These are phyloP conservation scores for Boechera stricta DNA, from an alignment of 345 rosid genomes.

Conservation along the genomic window DNA sequence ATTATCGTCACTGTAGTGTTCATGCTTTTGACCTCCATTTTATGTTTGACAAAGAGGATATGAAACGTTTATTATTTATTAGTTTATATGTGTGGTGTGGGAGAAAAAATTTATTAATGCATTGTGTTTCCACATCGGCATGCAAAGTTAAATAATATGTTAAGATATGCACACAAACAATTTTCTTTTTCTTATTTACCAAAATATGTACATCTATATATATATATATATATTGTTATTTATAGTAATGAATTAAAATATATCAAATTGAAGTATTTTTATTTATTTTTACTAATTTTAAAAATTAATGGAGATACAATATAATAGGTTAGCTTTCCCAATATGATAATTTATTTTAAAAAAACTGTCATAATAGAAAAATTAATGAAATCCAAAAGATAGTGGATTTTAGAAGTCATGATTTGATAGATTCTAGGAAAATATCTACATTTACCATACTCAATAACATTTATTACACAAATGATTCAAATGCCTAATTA, in stretches of 20 bases:
- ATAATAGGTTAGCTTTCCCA: not conserved
- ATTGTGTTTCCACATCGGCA: too few species aligned
- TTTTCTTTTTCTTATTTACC: too few species aligned
- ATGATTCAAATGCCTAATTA: not conserved
- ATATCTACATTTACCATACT: not conserved
- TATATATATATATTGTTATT: too few species aligned
- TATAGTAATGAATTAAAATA: too few species aligned
- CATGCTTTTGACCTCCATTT: slow-evolving; percentile 6
- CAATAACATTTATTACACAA: not conserved
- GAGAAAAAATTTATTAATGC: not conserved
- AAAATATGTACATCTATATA: not conserved
- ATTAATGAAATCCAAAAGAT: not conserved
- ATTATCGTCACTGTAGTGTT: not conserved
- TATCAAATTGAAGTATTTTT: too few species aligned
- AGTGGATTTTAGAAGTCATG: not conserved
- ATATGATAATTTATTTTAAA: not conserved
- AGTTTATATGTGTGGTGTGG: not conserved
- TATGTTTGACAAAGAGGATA: not conserved
- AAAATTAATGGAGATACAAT: not conserved
- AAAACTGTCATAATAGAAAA: not conserved
- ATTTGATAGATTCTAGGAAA: not conserved
- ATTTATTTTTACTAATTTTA: too few species aligned
- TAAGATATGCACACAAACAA: not conserved
- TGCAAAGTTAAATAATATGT: not conserved
- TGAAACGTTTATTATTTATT: too few species aligned